phyloP scores from a whole-genome alignment of 2,329 filamentous ascomycete species.

The Colletotrichum salicis region DNA sequence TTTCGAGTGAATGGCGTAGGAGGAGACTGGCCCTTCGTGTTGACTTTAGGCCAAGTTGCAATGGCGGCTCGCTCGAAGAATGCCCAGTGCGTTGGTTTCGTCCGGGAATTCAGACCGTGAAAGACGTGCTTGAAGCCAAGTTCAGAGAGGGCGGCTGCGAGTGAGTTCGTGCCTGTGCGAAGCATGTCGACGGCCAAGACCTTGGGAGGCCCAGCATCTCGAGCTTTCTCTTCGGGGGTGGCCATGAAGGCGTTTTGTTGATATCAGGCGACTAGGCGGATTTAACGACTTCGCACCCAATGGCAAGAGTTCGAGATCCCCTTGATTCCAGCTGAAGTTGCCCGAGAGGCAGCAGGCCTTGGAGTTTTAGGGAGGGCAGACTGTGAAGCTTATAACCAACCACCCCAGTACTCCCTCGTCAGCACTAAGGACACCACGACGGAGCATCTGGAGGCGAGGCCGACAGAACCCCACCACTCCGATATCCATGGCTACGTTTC shows the following conservation, averaged over 20 bases:
- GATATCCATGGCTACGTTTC: background rate
- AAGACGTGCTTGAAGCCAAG: conserved; percentile 32
- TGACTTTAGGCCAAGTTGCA: conserved; percentile 19
- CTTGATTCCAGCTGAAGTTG: background rate
- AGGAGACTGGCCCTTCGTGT: background rate
- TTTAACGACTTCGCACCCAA: background rate
- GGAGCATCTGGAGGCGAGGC: background rate
- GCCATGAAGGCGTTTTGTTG: background rate
- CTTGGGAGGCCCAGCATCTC: conserved; percentile 14
- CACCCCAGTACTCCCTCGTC: background rate
- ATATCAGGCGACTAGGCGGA: background rate
- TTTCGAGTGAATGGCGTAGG: conserved; percentile 35
- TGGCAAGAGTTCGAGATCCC: background rate
- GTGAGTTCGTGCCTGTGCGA: conserved; percentile 34
- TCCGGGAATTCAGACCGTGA: conserved; percentile 28
- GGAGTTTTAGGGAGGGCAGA: too few species aligned
- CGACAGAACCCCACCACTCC: background rate
- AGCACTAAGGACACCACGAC: background rate
- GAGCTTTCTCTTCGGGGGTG: conserved; percentile 4
- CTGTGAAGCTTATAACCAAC: too few species aligned
- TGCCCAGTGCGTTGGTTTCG: conserved; percentile 19
- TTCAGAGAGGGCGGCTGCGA: conserved; percentile 22
- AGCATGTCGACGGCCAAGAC: conserved; percentile 34
- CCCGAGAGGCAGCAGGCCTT: too few species aligned
- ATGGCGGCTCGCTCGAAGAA: conserved; percentile 23